Base-by-base conservation (phyloP, 2,329 filamentous ascomycete species). In the Claviceps lovelessii region DNA sequence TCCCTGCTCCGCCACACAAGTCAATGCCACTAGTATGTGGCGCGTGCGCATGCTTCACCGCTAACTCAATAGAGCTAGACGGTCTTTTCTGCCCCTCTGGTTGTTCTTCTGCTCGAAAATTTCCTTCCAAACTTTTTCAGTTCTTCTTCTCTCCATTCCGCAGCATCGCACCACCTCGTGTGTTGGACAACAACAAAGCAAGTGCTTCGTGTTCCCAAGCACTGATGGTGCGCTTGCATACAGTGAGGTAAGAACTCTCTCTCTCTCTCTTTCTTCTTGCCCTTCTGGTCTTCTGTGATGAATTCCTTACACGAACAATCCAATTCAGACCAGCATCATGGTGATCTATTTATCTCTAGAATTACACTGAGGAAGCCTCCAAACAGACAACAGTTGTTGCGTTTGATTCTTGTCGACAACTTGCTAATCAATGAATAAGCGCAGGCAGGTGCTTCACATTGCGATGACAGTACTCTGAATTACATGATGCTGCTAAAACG, bases 261-360 rank as follows among this genome's bases (percentile, higher is more conserved):
- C 31, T 51, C 7, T 17, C 37, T 4, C n/a, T 28, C 23, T 2
- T 37, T 39, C 49, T 54, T 37, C 28, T 51, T 49, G 37, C 45
- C 54, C 19, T 51, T 51, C 37, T 39, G 35, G 45, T 58, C 49
- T 53, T 64, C 60, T 58, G 56, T 67, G 68, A 71, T 70, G 68
- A 68, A 60, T 54, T 62, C 51, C 58, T 61, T 61, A 61, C 67
- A 69, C 68, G 76, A 80, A 80, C 77, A 81, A 81, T 81, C 78
- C 78, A 81, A 81, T 70, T 76, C 77, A 76, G 76, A 81, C 77
- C 68, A 72, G 64, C 63, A 67, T 66, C 70, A 74, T 81, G 79
- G 78, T 78, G 77, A 80, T 68, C 61, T 63, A 58, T 59, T 69
- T 39, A 65, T 66, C 69, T 70, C 70, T 75, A 77, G 70, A 76